A percentile compares a stretch with the other conserved stretches of the same genome.
phyloP scores from a whole-genome alignment of 768 basidiomycete genomes.

The Tricholoma sp. region DNA sequence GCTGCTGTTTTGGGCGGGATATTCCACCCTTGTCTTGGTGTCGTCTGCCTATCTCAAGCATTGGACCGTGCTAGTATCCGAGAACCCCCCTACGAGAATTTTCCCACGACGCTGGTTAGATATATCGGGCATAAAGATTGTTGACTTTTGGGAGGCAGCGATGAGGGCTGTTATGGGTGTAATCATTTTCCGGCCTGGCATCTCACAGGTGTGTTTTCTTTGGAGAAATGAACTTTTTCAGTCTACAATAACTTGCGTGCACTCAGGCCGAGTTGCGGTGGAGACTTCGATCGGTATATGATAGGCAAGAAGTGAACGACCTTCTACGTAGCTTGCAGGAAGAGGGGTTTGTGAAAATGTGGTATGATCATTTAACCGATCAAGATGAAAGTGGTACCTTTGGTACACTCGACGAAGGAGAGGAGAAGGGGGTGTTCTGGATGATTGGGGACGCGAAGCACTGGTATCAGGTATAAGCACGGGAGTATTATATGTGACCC shows the following conservation, averaged over 20 bases:
- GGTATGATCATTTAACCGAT: conserved; percentile 18
- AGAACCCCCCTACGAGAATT: conserved; percentile 37
- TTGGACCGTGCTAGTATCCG: conserved; percentile 56
- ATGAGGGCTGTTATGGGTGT: conserved; percentile 62
- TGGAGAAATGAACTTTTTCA: not conserved
- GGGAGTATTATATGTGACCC: too few species aligned
- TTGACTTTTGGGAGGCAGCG: conserved; percentile 69
- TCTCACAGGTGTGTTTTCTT: conserved; percentile 52
- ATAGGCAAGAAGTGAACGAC: conserved; percentile 70
- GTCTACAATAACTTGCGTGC: not conserved
- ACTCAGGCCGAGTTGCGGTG: conserved; percentile 62
- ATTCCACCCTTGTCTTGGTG: conserved; percentile 48
- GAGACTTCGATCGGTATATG: conserved; percentile 68
- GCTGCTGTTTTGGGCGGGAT: conserved; percentile 66
- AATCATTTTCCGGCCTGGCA: conserved; percentile 66
- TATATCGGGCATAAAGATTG: conserved; percentile 54
- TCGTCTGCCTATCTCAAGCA: conserved; percentile 42
- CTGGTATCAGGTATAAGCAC: conserved; percentile 61
- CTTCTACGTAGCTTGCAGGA: conserved; percentile 46
- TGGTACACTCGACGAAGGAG: conserved; percentile 42
- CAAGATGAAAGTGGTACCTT: conserved; percentile 12
- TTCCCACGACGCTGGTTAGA: conserved; percentile 78
- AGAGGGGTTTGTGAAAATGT: conserved; percentile 43
- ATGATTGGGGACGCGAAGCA: conserved; percentile 47
- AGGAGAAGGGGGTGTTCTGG: conserved; percentile 52